Base-by-base conservation (phyloP, 176 grass and related monocot genomes). In the Oryza nivara region DNA sequence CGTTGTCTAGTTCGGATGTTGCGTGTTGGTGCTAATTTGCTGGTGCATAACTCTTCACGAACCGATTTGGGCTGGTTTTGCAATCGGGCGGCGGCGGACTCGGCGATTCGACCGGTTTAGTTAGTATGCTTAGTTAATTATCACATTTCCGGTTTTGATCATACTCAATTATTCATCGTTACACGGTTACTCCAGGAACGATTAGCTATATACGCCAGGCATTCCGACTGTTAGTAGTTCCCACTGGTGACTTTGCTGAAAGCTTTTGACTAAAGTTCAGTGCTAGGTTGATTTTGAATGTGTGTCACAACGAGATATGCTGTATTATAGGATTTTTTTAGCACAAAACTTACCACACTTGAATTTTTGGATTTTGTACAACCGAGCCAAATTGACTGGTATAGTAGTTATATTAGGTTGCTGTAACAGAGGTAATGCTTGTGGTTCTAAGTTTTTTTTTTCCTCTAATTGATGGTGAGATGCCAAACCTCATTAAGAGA, bases 61-160 rank as follows among this genome's bases (percentile, higher is more conserved):
- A 58, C 52, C 58, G n/a, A 63, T 63, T 28, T 60, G 14, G 75
- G 71, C 56, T 90, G 46, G 60, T 73, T 82, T 51, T 58, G 73
- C 65, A 78, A 68, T 73, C 74, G 10, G 36, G 19, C 48, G 46
- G 35, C 36, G 47, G 25, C 36, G 36, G 65, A 35, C 52, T 80
- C 64, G 20, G 20, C 20, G 6, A 47, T 45, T 60, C 14, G 25
- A 67, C 4, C 23, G 19, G 44, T 8, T 82, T 45, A 15, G 35
- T 51, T 73, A 44, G 15, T 78, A 36, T 43, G 47, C 9, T 56
- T 66, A 58, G 13, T 35, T 75, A 11, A 35, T 58, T 46, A 14
- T 52, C 41, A 8, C 15, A 45, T 54, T 74, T 43, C 11, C 17
- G 26, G 16, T 32, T 47, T 65, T 41, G 19, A 41, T 45, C 51